Conservation (phyloP, 202 grass and related monocot species). For the Tripidium arundinaceum region DNA sequence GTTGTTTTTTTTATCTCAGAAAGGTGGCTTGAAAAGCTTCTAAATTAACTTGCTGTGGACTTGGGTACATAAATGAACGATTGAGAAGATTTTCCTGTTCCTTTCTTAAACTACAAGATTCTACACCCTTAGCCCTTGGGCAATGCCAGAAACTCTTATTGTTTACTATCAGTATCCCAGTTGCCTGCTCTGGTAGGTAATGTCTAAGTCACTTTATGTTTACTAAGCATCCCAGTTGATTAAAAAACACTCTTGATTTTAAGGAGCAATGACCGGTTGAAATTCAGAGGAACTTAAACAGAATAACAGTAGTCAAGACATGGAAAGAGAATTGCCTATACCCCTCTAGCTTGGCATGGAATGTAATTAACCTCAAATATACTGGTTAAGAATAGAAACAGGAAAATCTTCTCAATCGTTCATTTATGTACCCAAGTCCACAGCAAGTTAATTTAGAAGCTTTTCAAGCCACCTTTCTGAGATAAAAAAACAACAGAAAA, state of each 20-base stretch:
- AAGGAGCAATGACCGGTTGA: background rate
- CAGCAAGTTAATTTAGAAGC: background rate
- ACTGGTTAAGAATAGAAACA: too few species aligned
- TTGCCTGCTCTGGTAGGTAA: background rate
- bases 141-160: background rate
- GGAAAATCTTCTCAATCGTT: background rate
- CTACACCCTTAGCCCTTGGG: background rate
- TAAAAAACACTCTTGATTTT: constrained; percentile 6
- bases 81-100: background rate
- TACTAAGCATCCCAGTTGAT: constrained; percentile 22
- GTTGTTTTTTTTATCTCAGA: background rate
- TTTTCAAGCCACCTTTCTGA: background rate
- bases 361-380: too few species aligned
- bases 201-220: constrained; percentile 2
- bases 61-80: background rate
- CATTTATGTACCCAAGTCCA: background rate
- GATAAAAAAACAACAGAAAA: background rate
- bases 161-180: constrained; percentile 3
- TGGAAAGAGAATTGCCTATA: too few species aligned
- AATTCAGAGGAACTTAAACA: too few species aligned
- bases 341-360: too few species aligned
- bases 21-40: background rate
- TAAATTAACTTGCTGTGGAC: background rate
- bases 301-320: too few species aligned
- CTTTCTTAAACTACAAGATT: constrained; percentile 19